phyloP scores from a whole-genome alignment of 1,139 yeast species.

The Lizanozyma gosingica region DNA sequence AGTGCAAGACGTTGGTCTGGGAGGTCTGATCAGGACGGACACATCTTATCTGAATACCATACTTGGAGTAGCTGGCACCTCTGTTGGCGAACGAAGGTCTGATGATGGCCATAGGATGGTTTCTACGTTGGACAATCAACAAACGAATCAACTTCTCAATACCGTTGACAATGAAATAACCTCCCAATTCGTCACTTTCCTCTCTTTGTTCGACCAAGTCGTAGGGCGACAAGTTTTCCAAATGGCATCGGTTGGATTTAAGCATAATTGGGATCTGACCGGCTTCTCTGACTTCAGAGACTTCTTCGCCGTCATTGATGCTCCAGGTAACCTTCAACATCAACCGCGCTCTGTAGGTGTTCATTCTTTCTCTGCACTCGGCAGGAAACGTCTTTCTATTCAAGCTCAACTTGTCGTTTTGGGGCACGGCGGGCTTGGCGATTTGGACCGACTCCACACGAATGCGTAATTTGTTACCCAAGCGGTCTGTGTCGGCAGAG shows the following conservation, averaged over 20 bases:
- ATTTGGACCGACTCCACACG: constrained; percentile 83
- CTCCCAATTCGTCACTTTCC: constrained; percentile 94
- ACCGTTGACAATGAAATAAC: constrained; percentile 93
- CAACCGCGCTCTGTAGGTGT: constrained; percentile 64
- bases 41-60: constrained; percentile 88
- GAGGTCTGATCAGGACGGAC: constrained; percentile 97
- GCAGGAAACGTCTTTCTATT: constrained; percentile 82
- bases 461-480: constrained; percentile 75
- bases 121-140: constrained; percentile 96
- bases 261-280: constrained; percentile 92
- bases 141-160: constrained; percentile 92
- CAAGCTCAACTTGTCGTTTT: constrained; percentile 67
- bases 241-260: constrained; percentile 82
- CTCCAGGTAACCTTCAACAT: constrained; percentile 74
- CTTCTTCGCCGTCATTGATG: constrained; percentile 79
- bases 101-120: constrained; percentile 95
- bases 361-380: constrained; percentile 85
- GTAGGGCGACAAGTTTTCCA: constrained; percentile 72
- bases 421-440: constrained; percentile 70
- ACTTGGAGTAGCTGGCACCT: constrained; percentile 84
- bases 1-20: constrained; percentile 93
- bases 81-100: constrained; percentile 93
- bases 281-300: constrained; percentile 77
- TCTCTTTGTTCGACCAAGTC: constrained; percentile 74
- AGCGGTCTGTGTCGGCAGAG: constrained; percentile 53